Base-by-base conservation (phyloP, 257 asterid genomes). In the Asclepias syriaca region DNA sequence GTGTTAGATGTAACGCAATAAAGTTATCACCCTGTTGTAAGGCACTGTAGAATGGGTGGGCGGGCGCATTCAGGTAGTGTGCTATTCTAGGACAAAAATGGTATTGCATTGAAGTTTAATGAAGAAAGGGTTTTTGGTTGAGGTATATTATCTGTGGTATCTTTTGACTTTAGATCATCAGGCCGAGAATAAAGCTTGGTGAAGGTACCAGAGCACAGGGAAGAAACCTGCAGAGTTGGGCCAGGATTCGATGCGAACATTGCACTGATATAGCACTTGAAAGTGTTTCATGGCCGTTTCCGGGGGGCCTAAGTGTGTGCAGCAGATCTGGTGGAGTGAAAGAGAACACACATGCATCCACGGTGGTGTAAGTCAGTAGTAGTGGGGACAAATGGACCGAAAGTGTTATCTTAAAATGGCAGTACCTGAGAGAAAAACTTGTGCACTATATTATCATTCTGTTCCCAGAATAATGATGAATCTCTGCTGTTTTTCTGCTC, bases 311-410 rank as follows among this genome's bases (percentile, higher is more conserved):
- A 2, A 48, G 24, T 60, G 43, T 16, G 15, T 57, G 40, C 37
- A 55, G 65, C 37, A 55, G 65, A 11, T 37, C 32, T 18, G 54
- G 8, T 50, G 76, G 54, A 49, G 63, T 29, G 65, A 63, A 51
- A 46, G 58, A 13, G 53, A 39, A 64, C 27, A 64, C 22, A 46
- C 66, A 48, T 48, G 61, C n/a, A 57, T 39, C 46, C 55, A 39
- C 51, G 8, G 64, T 29, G 53, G 40, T 53, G 49, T 21, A 72
- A 72, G 55, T 53, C 57, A 57, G 65, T 60, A 32, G 76, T 43
- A 43, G 48, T 43, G 48, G 75, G 75, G 74, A 13, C 74, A 70
- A 40, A 22, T 24, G 70, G 65, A 49, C 78, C 74, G 74, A 58
- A 68, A 49, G 74, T n/a, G 54, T 34, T 43, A 72, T 60, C 58